Percentiles rank a stretch among this genome's conserved stretches.
phyloP scores from a whole-genome alignment of 306 rosid species.

The Dryas drummondii region DNA sequence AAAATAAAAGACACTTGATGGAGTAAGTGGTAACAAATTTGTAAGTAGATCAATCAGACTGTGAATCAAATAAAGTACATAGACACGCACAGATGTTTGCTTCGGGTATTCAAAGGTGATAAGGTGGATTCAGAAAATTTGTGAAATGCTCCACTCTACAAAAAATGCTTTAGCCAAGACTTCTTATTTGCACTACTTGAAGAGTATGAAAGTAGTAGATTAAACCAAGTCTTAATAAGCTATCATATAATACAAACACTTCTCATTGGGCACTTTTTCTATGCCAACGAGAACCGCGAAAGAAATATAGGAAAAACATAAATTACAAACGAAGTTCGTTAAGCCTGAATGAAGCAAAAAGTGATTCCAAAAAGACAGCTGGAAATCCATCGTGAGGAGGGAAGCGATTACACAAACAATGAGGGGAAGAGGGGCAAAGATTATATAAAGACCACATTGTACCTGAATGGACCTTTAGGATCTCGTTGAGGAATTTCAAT shows the following conservation, averaged over 20 bases:
- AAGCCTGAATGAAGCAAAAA: not conserved
- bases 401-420: too few species aligned
- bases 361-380: too few species aligned
- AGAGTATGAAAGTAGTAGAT: not conserved
- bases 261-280: not conserved
- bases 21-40: not conserved
- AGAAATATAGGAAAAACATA: not conserved
- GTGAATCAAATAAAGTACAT: not conserved
- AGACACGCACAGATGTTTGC: not conserved
- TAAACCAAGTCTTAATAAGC: not conserved
- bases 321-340: too few species aligned
- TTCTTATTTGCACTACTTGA: not conserved
- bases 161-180: not conserved
- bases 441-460: not conserved
- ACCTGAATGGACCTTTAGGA: conserved; percentile 93
- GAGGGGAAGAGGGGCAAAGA: not conserved
- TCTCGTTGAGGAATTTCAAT: conserved; percentile 69
- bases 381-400: too few species aligned
- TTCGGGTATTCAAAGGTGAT: not conserved
- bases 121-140: not conserved
- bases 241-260: not conserved
- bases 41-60: not conserved
- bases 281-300: not conserved
- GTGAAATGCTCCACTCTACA: too few species aligned
- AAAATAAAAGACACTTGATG: too few species aligned